A percentile compares a stretch with the other conserved stretches of the same genome.
Evolutionary conservation across 208 protist genomes (phyloP).

Genomic region (Leishmania tarentolae): DNA sequence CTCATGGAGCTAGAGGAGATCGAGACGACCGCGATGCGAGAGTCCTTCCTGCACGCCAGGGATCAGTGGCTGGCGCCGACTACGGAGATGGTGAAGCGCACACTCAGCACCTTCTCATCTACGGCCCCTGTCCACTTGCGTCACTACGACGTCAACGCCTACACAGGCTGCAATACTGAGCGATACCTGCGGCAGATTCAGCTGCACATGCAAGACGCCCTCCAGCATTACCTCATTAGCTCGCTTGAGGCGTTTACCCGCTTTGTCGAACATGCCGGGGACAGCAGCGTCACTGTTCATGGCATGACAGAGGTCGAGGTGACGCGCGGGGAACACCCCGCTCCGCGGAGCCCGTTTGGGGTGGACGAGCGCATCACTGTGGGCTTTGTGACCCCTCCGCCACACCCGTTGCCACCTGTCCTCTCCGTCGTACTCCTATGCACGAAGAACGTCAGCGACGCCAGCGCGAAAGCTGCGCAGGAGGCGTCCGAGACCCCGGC

Average conservation of each 20-base stretch:
- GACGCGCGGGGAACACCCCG: slow-evolving; percentile 31
- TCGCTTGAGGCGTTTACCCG: slow-evolving; percentile 77
- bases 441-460: slow-evolving; percentile 25
- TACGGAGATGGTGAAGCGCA: slow-evolving; percentile 50
- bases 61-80: slow-evolving; percentile 80
- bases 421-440: slow-evolving; percentile 55
- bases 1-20: slow-evolving; percentile 91
- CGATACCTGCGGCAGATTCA: slow-evolving; percentile 90
- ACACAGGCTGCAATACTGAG: slow-evolving; percentile 93
- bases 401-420: slow-evolving; percentile 59
- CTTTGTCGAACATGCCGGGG: slow-evolving; percentile 79
- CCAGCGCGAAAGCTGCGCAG: background rate
- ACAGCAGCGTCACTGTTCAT: slow-evolving; percentile 54
- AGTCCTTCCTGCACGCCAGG: slow-evolving; percentile 70
- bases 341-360: slow-evolving; percentile 48
- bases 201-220: slow-evolving; percentile 94
- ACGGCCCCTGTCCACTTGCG: slow-evolving; percentile 75
- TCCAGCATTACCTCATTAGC: slow-evolving; percentile 71
- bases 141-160: slow-evolving; percentile 86
- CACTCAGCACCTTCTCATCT: slow-evolving; percentile 22
- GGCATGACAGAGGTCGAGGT: slow-evolving; percentile 65
- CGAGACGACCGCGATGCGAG: slow-evolving; percentile 69
- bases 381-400: slow-evolving; percentile 35
- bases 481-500: background rate
- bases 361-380: slow-evolving; percentile 39